Evolutionary conservation across 2,329 filamentous ascomycete genomes (phyloP), one percentile per base, ranked within the genome.

Genomic region (Trichoderma sp.): DNA sequence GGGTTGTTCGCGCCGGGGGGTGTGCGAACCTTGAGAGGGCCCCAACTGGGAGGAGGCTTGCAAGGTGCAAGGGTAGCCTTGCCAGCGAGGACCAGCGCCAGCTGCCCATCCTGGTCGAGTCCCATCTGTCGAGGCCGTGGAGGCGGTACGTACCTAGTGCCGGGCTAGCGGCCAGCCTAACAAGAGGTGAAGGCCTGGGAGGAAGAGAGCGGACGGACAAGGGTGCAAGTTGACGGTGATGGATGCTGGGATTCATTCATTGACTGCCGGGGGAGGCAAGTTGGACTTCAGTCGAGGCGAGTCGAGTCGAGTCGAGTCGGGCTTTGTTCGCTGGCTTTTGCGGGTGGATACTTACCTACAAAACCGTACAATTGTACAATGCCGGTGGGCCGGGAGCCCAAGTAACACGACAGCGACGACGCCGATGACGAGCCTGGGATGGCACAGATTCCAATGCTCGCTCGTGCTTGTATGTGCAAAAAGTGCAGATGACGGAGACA

Each of bases 131-230:
- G 44, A 56, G 43, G 45, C 63, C 56, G 45, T 60, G 56, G 63
- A 60, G 63, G 48, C 63, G 63, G 63, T 65, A 65, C 63, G 63
- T 65, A 61, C 56, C 48, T 61, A 60, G 55, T 59, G 45, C 26
- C 45, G 51, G 55, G 55, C 60, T 63, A 63, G 39, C 51, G 30
- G 50, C 59, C 45, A 41, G 57, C 30, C 55, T 45, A 57, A 43
- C n/a, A 43, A 43, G 55, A n/a, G 34, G 34, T 39, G 34, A 39
- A 30, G 34, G 34, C 34, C 34, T 39, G 34, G 34, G 34, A 34
- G 30, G 30, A 14, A 14, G 7, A 14, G 3, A 30, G 30, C 30
- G 9, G 30, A 39, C 3, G 34, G 39, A 57, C 54, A 3, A 28
- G 55, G 48, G 48, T 59, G 41, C 56, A 26, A 26, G 58, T 52